Base-by-base conservation (phyloP, 2,329 filamentous ascomycete genomes). In the Amylocarpus encephaloides region DNA sequence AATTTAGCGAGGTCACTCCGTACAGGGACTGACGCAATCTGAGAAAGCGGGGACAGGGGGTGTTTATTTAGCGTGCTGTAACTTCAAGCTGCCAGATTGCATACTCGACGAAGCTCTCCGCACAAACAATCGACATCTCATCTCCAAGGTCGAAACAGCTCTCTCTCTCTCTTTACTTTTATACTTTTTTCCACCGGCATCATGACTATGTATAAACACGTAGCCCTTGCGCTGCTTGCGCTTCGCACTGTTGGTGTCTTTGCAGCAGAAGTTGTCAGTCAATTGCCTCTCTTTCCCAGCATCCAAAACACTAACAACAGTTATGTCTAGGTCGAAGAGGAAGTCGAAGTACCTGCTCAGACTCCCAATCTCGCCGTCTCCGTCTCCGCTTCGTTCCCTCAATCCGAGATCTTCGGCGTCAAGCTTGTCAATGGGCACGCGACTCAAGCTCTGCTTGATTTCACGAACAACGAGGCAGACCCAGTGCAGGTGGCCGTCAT, bases 401-500 rank as follows among this genome's bases (percentile, higher is more conserved):
- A 85, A 66, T 68, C 83, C 73, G 59, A 76, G 71, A 84, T 95
- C 70, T 93, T 96, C 62, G 93, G 92, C 63, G 83, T 97, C 62
- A 95, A 95, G 80, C 83, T 97, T 61, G 80, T 97, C 75, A 98
- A 98, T 68, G 89, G 90, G 65, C 84, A 85, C 59, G 82, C 89
- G 38, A 95, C 90, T 57, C 82, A 87, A 69, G 86, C 90, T 33
- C 72, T 94, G 48, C 73, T 98, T 62, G 83, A 89, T 64, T 77
- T 98, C 67, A 80, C 77, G 68, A 98, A 98, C 76, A 76, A 88
- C 55, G 93, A 98, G 72, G 76, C 80, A 11, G 76, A 76, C 46
- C 79, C 90, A 19, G 79, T 98, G 65, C 79, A 78, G 55, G 76
- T 98, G 53, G 77, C 83, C 66, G 79, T 94, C 62, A 71, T 96